phyloP scores from a whole-genome alignment of 768 basidiomycete species.

The Trametes villosa region DNA sequence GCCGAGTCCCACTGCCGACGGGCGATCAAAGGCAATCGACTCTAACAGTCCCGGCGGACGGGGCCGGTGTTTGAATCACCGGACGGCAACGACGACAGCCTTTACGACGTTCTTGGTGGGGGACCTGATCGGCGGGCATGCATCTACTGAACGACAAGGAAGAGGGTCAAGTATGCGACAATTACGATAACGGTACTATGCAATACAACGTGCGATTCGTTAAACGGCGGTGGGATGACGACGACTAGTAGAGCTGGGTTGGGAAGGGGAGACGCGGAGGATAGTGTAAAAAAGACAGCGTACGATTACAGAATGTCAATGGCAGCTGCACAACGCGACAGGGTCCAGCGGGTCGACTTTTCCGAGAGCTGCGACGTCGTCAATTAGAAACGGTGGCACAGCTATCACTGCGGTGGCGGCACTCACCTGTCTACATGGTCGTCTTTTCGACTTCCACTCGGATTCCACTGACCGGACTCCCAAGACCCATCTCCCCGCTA shows the following conservation, averaged over 20 bases:
- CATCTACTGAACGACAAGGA: not conserved
- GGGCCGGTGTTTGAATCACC: no score
- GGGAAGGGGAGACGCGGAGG: not conserved
- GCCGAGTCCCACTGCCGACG: no score
- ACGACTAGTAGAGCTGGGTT: not conserved
- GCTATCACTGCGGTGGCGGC: not conserved
- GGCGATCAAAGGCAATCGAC: no score
- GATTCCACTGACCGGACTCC: conserved; percentile 32
- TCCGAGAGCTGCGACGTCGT: not conserved
- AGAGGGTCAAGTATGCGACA: conserved; percentile 4
- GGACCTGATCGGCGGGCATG: no score
- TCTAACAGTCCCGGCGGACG: no score
- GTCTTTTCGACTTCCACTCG: conserved; percentile 39
- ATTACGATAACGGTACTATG: conserved; percentile 18
- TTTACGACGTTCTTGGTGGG: no score
- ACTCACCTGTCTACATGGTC: conserved; percentile 30
- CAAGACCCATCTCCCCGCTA: conserved; percentile 17
- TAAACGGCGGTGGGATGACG: not conserved
- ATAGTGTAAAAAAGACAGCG: conserved; percentile 10
- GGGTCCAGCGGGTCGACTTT: conserved; percentile 8
- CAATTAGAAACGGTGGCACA: not conserved
- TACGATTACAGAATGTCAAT: conserved; percentile 18
- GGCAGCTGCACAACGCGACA: not conserved
- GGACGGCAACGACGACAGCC: no score
- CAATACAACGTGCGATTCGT: conserved; percentile 20